A percentile compares a stretch with the other conserved stretches of the same genome.
These are phyloP conservation scores for Gnaphalium uliginosum DNA, from an alignment of 129 eudicot genomes.

Conservation along the genomic window DNA sequence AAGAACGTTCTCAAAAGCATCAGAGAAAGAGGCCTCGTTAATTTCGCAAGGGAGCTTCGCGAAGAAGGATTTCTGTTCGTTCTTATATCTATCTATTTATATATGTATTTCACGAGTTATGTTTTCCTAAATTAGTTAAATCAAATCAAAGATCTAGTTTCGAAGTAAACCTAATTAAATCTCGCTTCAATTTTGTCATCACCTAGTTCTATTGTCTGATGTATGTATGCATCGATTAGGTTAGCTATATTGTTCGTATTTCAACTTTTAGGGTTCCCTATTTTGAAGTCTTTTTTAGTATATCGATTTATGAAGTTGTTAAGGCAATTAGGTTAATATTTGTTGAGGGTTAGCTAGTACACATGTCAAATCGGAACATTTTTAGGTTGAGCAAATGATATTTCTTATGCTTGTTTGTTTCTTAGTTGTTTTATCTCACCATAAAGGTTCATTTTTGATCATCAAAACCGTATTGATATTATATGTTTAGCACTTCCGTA, in stretches of 20 bases:
- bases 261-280: no score
- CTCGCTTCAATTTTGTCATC: neutral
- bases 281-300: no score
- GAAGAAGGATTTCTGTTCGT: slow-evolving; percentile 79
- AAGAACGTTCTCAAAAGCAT: slow-evolving; percentile 53
- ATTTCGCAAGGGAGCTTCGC: slow-evolving; percentile 63
- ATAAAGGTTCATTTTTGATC: neutral
- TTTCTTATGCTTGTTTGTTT: neutral
- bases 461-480: neutral
- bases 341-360: neutral
- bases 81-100: neutral
- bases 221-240: neutral
- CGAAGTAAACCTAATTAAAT: neutral
- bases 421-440: neutral
- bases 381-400: slow-evolving; percentile 25
- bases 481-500: neutral
- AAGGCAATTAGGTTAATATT: neutral
- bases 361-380: no score
- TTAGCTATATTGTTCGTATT: no score
- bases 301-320: slow-evolving; percentile 3
- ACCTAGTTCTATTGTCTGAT: neutral
- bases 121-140: neutral
- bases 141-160: slow-evolving; percentile 4
- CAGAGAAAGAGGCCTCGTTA: slow-evolving; percentile 64
- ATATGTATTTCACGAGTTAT: neutral